A percentile compares a stretch with the other conserved stretches of the same genome.
Conservation (phyloP, 2,329 filamentous ascomycete species). For the Fusarium piperis region DNA sequence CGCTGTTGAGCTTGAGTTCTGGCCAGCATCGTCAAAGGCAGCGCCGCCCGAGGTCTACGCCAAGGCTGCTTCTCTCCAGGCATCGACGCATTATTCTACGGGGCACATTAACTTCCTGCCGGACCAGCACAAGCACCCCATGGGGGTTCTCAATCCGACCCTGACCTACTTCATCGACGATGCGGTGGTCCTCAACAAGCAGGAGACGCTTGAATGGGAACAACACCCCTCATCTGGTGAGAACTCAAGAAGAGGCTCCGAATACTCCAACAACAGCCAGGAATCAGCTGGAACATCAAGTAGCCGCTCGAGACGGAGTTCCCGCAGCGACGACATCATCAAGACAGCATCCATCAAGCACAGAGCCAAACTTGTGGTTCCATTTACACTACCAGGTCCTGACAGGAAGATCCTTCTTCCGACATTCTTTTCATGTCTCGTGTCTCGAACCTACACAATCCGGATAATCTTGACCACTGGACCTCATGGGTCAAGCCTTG, state of each 20-base stretch:
- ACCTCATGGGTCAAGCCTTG: constrained; percentile 6
- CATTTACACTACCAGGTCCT: constrained; percentile 6
- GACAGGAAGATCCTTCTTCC: constrained; percentile 27
- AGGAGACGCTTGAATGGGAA: neutral
- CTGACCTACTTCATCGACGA: constrained; percentile 28
- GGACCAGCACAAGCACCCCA: constrained; percentile 24
- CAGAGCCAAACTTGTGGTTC: constrained; percentile 4
- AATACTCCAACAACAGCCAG: neutral
- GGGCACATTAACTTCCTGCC: constrained; percentile 23
- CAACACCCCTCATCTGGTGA: neutral
- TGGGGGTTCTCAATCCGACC: constrained; percentile 7
- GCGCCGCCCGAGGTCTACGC: constrained; percentile 18
- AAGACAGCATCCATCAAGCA: neutral
- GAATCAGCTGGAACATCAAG: neutral
- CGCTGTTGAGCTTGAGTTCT: constrained; percentile 27
- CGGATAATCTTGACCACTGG: neutral
- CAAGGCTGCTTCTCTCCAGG: constrained; percentile 21
- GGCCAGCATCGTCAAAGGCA: constrained; percentile 16
- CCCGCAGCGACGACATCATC: constrained; percentile 3
- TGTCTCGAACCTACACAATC: constrained; percentile 22
- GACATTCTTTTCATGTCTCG: constrained; percentile 29
- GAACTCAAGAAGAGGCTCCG: constrained; percentile 10
- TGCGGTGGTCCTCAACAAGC: neutral
- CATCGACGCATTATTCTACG: constrained; percentile 27
- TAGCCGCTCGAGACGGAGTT: neutral